Percentiles rank a stretch among this genome's conserved stretches.
Conservation (phyloP, 768 basidiomycete genomes). For the Naganishia antarctica region DNA sequence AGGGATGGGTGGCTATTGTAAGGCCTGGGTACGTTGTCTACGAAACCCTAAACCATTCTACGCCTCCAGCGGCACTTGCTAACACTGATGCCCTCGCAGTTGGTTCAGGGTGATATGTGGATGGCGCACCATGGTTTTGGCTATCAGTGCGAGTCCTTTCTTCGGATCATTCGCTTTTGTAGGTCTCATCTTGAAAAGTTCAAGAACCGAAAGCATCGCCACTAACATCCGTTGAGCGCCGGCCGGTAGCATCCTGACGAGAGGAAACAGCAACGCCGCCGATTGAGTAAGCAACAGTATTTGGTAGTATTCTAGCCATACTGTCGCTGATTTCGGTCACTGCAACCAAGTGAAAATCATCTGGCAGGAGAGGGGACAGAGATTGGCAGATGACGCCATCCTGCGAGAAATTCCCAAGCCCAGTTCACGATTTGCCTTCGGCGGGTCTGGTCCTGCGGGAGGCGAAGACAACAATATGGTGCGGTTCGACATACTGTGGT, state of each 20-base stretch:
- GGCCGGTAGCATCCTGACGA: slow-evolving; percentile 5
- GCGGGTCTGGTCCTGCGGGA: not conserved
- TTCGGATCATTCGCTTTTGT: slow-evolving; percentile 21
- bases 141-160: slow-evolving; percentile 11
- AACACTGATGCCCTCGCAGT: not conserved
- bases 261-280: not conserved
- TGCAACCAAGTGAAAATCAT: slow-evolving; percentile 6
- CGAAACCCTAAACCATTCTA: no score
- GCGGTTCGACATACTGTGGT: not conserved
- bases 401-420: slow-evolving; percentile 12
- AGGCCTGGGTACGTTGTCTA: slow-evolving; percentile 19
- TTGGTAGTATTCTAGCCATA: not conserved
- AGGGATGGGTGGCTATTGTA: slow-evolving; percentile 21
- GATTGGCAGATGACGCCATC: slow-evolving; percentile 24
- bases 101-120: slow-evolving; percentile 21
- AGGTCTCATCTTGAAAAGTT: not conserved
- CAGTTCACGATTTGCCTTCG: not conserved
- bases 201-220: not conserved
- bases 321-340: not conserved
- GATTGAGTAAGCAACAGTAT: slow-evolving; percentile 14
- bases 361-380: slow-evolving; percentile 23
- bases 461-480: not conserved
- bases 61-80: not conserved
- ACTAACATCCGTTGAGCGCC: not conserved
- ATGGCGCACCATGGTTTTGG: slow-evolving; percentile 8